Evolutionary conservation across 371 early-diverging fungal genomes (phyloP), one percentile per base, ranked within the genome.

Genomic region (Mucor indicus): DNA sequence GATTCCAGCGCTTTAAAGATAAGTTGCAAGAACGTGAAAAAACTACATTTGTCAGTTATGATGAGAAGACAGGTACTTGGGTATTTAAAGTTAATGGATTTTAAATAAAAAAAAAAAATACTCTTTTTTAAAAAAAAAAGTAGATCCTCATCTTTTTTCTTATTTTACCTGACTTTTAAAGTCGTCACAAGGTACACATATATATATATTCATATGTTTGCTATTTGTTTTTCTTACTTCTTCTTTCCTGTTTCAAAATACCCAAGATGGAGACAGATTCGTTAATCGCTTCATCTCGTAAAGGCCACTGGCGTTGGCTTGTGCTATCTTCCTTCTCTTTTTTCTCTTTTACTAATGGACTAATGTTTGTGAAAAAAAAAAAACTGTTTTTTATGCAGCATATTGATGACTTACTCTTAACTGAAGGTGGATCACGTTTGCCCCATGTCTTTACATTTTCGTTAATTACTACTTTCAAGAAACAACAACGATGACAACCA

Each of bases 51-150:
- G 57, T 92, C 17, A 84, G 80, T 38, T 96, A 86, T 67, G 76
- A 83, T 27, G 57, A 72, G 10, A 57, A 64, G 1, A 81, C 80
- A n/a, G 95, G 96, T 19, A 73, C 70, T 0, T 98, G 98, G 98
- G 78, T 69, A 12, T 98, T 98, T 64, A 68, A 74, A 16, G 95
- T 95, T 8, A 79, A 90, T 44, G 90, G 90, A 57, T 98, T 98
- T 64, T 89, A 86, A 62, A 13, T 25, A 44, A 6, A 13, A 29
- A 61, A 57, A 44, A n/a, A n/a, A n/a, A n/a, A n/a, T n/a, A n/a
- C n/a, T n/a, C n/a, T n/a, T n/a, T n/a, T n/a, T n/a, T n/a, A n/a
- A n/a, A n/a, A n/a, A n/a, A n/a, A n/a, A n/a, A n/a, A n/a, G n/a
- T n/a, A n/a, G n/a, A n/a, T n/a, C n/a, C n/a, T n/a, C n/a, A n/a